Conservation (phyloP, 768 basidiomycete genomes). For the Gyrodon lividus region DNA sequence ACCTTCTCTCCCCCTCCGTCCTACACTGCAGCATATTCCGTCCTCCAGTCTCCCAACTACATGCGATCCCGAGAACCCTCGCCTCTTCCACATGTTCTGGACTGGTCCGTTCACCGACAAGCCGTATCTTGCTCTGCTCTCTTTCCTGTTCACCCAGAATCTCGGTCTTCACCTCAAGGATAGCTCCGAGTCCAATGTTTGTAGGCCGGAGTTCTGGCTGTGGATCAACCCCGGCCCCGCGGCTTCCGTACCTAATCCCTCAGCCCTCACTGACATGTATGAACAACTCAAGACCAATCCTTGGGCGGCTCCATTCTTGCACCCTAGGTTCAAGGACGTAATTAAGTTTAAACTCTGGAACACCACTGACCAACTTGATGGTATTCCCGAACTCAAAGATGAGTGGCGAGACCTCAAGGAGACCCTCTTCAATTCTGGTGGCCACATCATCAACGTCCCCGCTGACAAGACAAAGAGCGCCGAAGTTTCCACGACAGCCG, state of each 20-base stretch:
- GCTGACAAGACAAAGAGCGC: slow-evolving; percentile 37
- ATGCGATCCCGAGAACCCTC: slow-evolving; percentile 84
- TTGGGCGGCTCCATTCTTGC: slow-evolving; percentile 94
- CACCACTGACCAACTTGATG: slow-evolving; percentile 94
- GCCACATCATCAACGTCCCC: slow-evolving; percentile 68
- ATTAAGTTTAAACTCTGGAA: slow-evolving; percentile 98
- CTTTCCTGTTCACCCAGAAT: slow-evolving; percentile 96
- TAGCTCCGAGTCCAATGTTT: slow-evolving; percentile 42
- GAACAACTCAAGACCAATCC: slow-evolving; percentile 78
- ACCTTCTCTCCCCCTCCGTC: slow-evolving; percentile 42
- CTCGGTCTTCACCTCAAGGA: slow-evolving; percentile 73
- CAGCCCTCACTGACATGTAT: slow-evolving; percentile 80
- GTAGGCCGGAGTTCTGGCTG: slow-evolving; percentile 92
- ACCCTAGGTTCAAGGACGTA: slow-evolving; percentile 86
- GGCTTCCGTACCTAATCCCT: slow-evolving; percentile 82
- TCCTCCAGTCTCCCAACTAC: slow-evolving; percentile 55
- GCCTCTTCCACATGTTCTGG: slow-evolving; percentile 99
- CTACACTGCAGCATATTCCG: slow-evolving; percentile 52
- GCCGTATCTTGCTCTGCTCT: slow-evolving; percentile 91
- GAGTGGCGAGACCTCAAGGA: slow-evolving; percentile 80
- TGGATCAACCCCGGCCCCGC: slow-evolving; percentile 99
- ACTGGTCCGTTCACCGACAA: slow-evolving; percentile 98
- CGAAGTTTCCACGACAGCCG: slow-evolving; percentile 17
- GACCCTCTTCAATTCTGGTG: slow-evolving; percentile 86
- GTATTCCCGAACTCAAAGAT: slow-evolving; percentile 81